Conservation (phyloP, 768 basidiomycete species). For the Pluteus cervinus region DNA sequence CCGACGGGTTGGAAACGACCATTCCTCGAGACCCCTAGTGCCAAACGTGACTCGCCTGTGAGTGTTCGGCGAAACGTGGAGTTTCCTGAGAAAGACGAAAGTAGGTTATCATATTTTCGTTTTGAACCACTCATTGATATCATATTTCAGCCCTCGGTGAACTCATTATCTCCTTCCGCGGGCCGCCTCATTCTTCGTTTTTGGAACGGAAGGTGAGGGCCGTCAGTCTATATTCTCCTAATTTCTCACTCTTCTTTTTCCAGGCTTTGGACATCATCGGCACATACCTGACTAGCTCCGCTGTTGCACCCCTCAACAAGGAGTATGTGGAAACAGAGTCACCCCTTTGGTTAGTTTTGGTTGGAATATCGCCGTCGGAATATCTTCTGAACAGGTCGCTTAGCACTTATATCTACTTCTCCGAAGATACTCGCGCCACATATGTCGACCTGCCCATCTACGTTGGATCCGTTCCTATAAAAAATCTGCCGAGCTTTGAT, state of each 20-base stretch:
- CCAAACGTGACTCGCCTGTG: constrained; percentile 45
- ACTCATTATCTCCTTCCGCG: constrained; percentile 68
- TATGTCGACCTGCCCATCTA: constrained; percentile 70
- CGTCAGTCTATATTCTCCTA: not conserved
- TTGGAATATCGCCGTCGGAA: not conserved
- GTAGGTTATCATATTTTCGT: constrained; percentile 26
- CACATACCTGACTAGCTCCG: constrained; percentile 84
- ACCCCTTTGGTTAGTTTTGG: constrained; percentile 66
- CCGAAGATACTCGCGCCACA: constrained; percentile 69
- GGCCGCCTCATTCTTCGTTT: constrained; percentile 67
- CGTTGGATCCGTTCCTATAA: constrained; percentile 78
- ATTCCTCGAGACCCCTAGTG: constrained; percentile 83
- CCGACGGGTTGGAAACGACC: constrained; percentile 90
- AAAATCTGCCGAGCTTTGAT: constrained; percentile 69
- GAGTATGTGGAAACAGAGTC: constrained; percentile 89
- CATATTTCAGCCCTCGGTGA: constrained; percentile 61
- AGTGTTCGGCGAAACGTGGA: constrained; percentile 66
- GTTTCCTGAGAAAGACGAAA: constrained; percentile 97
- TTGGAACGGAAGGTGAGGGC: constrained; percentile 58
- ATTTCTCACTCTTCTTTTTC: constrained; percentile 2
- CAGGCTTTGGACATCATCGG: constrained; percentile 82
- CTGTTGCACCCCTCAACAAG: constrained; percentile 79
- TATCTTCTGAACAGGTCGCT: constrained; percentile 5
- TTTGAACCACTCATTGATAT: constrained; percentile 3
- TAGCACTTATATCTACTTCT: constrained; percentile 84